Evolutionary conservation across 805 yeast species (phyloP), one percentile per base, ranked within the genome.

Genomic region (Candida easanensis): DNA sequence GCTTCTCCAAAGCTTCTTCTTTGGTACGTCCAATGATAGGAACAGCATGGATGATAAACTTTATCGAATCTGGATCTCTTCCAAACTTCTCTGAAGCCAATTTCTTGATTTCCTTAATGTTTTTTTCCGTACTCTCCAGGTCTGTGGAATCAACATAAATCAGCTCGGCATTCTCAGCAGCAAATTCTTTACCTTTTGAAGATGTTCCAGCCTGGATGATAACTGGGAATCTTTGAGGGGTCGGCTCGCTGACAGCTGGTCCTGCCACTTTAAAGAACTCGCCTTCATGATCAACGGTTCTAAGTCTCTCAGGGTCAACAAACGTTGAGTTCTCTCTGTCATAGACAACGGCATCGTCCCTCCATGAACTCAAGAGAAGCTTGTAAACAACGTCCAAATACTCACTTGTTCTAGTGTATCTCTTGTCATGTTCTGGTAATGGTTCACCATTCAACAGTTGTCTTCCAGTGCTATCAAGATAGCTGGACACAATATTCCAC

Each of bases 401-500:
- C 52, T 72, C 77, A 36, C 70, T 71, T 3, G 77, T 72, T 40
- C 61, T 60, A 15, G 51, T 63, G 46, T 72, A 72, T 45, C 77
- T 63, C 42, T 62, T 61, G 17, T 64, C 71, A 50, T 71, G 74
- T 4, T 64, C 69, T 8, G 73, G 70, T 19, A 66, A 55, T 5
- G 51, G 36, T 34, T 61, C 63, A 7, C 66, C 66, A 39, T 66
- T 68, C 14, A 66, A 49, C 33, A 69, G 51, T 44, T 70, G 69
- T 50, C 69, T 57, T 10, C 75, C 70, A 5, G 76, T 76, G 50
- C 70, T 61, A 42, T 72, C 73, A 31, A 71, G 52, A 26, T 64
- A 60, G 1, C 74, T 66, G 8, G 73, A 63, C 26, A 72, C 76
- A 22, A 72, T 62, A 48, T 72, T 72, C 77, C 77, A 72, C 20